These are phyloP conservation scores for Candida odintsovae DNA, from an alignment of 805 yeast species.

Conservation along the genomic window DNA sequence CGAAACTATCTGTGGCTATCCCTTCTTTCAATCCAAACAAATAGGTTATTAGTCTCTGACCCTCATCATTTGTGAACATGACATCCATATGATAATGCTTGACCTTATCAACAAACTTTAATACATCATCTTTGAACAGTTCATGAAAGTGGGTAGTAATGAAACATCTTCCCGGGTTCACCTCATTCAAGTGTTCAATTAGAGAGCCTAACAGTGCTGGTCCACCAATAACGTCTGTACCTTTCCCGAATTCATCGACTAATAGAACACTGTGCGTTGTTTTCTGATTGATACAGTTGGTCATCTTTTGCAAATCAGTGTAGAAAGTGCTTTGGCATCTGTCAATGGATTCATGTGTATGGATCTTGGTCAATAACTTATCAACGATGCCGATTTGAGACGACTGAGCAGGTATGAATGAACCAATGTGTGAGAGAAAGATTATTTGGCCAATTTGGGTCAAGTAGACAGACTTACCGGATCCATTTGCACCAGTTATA, in stretches of 20 bases:
- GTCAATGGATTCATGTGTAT: conserved; percentile 33
- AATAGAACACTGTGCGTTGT: conserved; percentile 38
- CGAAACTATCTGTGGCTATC: conserved; percentile 29
- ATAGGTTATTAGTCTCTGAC: conserved; percentile 23
- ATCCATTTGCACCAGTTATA: conserved; percentile 44
- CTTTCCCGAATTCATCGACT: conserved; percentile 51
- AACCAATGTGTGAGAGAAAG: conserved; percentile 47
- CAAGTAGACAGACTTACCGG: conserved; percentile 49
- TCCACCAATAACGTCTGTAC: conserved; percentile 42
- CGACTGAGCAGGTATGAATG: conserved; percentile 44
- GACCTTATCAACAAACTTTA: conserved; percentile 19
- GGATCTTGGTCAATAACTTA: conserved; percentile 40
- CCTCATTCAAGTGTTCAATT: conserved; percentile 20
- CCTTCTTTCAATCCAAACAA: conserved; percentile 30
- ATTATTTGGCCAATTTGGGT: conserved; percentile 44
- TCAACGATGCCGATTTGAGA: conserved; percentile 45
- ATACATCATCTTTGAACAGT: conserved; percentile 25
- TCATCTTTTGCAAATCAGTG: conserved; percentile 41
- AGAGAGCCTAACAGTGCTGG: conserved; percentile 38
- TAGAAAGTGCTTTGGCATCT: conserved; percentile 44
- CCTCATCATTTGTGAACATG: conserved; percentile 7
- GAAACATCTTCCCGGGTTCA: conserved; percentile 21
- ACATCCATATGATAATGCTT: conserved; percentile 33
- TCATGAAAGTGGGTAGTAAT: conserved; percentile 42
- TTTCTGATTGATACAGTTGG: conserved; percentile 33